Evolutionary conservation across 2,329 filamentous ascomycete species (phyloP).

Genomic region (Colletotrichum sp.): DNA sequence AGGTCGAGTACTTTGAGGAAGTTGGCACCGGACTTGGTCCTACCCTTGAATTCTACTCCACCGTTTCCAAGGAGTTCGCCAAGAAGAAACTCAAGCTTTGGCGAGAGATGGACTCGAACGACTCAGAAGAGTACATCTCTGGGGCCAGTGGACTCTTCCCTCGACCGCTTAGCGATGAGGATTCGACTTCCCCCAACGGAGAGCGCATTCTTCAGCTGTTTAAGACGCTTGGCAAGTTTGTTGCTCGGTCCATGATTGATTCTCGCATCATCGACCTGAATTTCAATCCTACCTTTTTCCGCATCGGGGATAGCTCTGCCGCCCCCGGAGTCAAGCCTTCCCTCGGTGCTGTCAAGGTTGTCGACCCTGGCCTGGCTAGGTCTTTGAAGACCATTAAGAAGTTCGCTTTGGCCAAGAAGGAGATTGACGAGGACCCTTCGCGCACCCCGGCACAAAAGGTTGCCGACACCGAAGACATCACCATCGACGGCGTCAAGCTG

Average conservation of each 20-base stretch:
- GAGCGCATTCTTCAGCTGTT: constrained; percentile 88
- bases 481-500: constrained; percentile 76
- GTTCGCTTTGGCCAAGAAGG: constrained; percentile 82
- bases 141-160: constrained; percentile 88
- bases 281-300: constrained; percentile 98
- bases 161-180: constrained; percentile 83
- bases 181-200: constrained; percentile 76
- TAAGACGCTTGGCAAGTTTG: constrained; percentile 94
- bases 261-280: constrained; percentile 97
- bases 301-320: constrained; percentile 75
- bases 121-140: constrained; percentile 81
- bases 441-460: constrained; percentile 75
- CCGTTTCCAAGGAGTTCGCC: constrained; percentile 94
- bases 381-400: constrained; percentile 88
- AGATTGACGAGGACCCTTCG: constrained; percentile 73
- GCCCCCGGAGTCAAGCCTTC: constrained; percentile 75
- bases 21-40: constrained; percentile 95
- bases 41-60: constrained; percentile 97
- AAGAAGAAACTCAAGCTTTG: constrained; percentile 97
- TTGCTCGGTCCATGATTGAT: constrained; percentile 97
- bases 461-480: constrained; percentile 70
- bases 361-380: constrained; percentile 84
- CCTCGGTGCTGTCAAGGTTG: constrained; percentile 85
- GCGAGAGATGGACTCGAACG: constrained; percentile 84
- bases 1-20: constrained; percentile 99